Base-by-base conservation (phyloP, 768 basidiomycete genomes). In the Hygrocybe punicea region DNA sequence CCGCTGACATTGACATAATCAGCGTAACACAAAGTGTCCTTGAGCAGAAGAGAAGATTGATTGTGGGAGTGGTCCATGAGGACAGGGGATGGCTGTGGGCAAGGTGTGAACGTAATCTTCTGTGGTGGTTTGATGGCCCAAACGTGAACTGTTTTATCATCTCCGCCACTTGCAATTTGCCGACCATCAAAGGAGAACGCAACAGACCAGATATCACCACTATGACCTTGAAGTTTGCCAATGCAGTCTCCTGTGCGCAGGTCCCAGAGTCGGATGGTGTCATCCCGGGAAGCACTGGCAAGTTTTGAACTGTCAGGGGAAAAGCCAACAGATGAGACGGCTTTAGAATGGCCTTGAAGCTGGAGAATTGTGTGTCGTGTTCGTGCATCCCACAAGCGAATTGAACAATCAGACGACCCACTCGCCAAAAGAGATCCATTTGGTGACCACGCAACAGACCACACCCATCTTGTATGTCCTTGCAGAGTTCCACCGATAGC, bases 181-280 rank as follows among this genome's bases (percentile, higher is more conserved):
- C 58, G 53, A 6, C 67, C 67, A 57, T 69, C 62, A 2, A 64
- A 62, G 8, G 69, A 67, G 58, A 70, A 65, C 24, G 60, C 59
- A 21, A 71, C 62, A 19, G 63, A 62, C 11, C 51, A 58, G 29
- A 69, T 62, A 11, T 7, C 44, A 19, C 44, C 44, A 9, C 21
- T 19, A 19, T 45, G 44, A 19, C 44, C 44, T 19, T 45, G 8
- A 19, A 45, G 44, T 8, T 14, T 19, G n/a, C n/a, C 39, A 24
- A 56, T 13, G 34, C 24, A 34, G 4, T 56, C 42, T 2, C 44
- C 29, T 2, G 6, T 49, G 14, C 34, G n/a, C 19, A 46, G 16
- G 40, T 56, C 46, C 55, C 55, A 56, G 21, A 37, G 35, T 48
- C 55, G 16, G 11, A 56, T 39, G n/a, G 46, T 36, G 6, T 34